Conservation (phyloP, 139 green algal genomes). For the Gonium pectorale region DNA sequence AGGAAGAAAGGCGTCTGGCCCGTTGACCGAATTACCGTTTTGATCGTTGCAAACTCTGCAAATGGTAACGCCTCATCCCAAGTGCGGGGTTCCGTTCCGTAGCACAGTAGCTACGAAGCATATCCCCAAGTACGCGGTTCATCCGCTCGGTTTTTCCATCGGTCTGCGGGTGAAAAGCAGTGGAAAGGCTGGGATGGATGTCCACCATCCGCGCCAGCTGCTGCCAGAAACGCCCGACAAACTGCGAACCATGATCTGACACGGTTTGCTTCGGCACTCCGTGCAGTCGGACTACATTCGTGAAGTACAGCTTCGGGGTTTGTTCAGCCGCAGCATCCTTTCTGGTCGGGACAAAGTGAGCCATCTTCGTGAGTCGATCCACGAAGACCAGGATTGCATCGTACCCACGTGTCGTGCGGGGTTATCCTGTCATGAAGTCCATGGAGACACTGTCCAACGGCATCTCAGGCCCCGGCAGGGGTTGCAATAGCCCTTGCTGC, state of each 20-base stretch:
- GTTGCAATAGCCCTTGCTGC: constrained; percentile 38
- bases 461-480: constrained; percentile 49
- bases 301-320: constrained; percentile 37
- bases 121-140: constrained; percentile 35
- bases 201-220: neutral
- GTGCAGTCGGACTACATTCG: neutral
- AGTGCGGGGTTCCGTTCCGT: neutral
- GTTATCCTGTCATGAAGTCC: constrained; percentile 58
- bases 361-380: constrained; percentile 62
- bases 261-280: constrained; percentile 5
- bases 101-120: constrained; percentile 32
- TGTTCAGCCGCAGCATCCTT: constrained; percentile 34
- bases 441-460: constrained; percentile 55
- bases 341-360: constrained; percentile 40
- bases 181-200: neutral
- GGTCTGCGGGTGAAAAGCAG: constrained; percentile 39
- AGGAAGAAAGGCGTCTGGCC: neutral
- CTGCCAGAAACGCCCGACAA: constrained; percentile 31
- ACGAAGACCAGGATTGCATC: constrained; percentile 60
- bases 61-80: neutral
- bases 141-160: constrained; percentile 45
- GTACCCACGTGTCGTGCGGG: constrained; percentile 35
- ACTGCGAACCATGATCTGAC: constrained; percentile 33
- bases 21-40: neutral
- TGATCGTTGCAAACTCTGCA: neutral